Evolutionary conservation across 2,329 filamentous ascomycete genomes (phyloP).

Genomic region (Clarireedia hainanense): DNA sequence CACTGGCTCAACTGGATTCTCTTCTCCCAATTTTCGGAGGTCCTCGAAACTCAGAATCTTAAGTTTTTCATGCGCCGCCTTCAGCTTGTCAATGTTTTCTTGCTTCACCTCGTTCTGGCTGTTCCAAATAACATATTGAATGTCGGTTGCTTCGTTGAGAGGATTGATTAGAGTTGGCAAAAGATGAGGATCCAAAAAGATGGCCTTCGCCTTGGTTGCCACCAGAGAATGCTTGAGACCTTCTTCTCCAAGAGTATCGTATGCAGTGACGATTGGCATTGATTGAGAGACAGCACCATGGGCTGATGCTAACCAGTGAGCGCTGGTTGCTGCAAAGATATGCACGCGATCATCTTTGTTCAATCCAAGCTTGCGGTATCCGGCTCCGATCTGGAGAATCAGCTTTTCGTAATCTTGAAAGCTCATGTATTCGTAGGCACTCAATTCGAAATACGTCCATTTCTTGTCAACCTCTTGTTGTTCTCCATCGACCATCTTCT

Average conservation of each 20-base stretch:
- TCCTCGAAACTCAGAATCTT: conserved; percentile 44
- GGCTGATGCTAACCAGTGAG: conserved; percentile 40
- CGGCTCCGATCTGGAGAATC: conserved; percentile 58
- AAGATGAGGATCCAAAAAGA: conserved; percentile 80
- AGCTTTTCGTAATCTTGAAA: conserved; percentile 70
- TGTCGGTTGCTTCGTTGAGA: conserved; percentile 46
- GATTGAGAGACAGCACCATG: conserved; percentile 66
- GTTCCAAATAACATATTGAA: conserved; percentile 47
- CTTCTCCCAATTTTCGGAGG: conserved; percentile 38
- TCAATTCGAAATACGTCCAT: conserved; percentile 81
- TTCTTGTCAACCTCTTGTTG: conserved; percentile 75
- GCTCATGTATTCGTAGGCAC: conserved; percentile 65
- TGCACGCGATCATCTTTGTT: conserved; percentile 59
- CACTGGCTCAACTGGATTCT: conserved; percentile 61
- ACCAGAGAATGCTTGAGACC: conserved; percentile 79
- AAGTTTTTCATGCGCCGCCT: conserved; percentile 45
- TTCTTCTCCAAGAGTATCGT: conserved; percentile 80
- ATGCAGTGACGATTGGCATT: conserved; percentile 85
- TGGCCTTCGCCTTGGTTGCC: conserved; percentile 71
- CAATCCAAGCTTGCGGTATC: conserved; percentile 64
- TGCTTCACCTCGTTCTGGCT: conserved; percentile 40
- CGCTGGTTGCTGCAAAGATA: conserved; percentile 65
- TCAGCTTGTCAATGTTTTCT: conserved; percentile 42
- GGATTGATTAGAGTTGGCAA: conserved; percentile 50
- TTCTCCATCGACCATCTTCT: conserved; percentile 74